Evolutionary conservation across 192 early-diverging fungal genomes (phyloP).

Genomic region (Podila minutissima): DNA sequence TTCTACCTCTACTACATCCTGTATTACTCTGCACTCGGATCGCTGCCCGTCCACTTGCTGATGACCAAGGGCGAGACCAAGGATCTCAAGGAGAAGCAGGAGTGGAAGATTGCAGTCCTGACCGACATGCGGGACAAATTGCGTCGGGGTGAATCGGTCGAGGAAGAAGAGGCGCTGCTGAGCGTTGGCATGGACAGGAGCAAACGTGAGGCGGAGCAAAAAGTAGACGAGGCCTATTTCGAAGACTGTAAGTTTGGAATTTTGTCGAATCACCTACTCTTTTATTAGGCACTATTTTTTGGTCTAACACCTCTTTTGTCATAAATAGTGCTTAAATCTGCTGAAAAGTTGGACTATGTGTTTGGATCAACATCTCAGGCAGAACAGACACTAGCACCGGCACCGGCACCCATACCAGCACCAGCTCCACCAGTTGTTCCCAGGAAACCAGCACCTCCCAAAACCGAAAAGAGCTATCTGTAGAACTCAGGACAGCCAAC

Average conservation of each 20-base stretch:
- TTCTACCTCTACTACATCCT: conserved; percentile 28
- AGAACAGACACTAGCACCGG: neutral
- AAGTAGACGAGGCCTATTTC: conserved; percentile 44
- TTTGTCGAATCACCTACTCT: neutral
- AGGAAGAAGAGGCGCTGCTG: conserved; percentile 41
- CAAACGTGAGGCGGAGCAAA: conserved; percentile 26
- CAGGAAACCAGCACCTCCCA: conserved; percentile 45
- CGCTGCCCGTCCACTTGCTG: conserved; percentile 37
- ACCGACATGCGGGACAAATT: conserved; percentile 49
- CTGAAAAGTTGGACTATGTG: conserved; percentile 38
- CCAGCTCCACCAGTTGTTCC: conserved; percentile 18
- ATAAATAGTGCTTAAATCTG: conserved; percentile 21
- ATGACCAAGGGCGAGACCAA: conserved; percentile 35
- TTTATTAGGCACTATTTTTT: neutral
- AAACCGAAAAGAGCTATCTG: conserved; percentile 44
- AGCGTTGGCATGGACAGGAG: conserved; percentile 29
- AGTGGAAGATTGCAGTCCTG: conserved; percentile 46
- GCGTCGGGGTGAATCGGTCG: conserved; percentile 29
- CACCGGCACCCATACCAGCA: neutral
- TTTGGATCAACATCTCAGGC: conserved; percentile 7
- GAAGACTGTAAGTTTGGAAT: conserved; percentile 33
- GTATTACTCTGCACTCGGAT: conserved; percentile 30
- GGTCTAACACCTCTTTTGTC: no score
- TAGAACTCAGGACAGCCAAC: neutral
- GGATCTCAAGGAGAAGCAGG: conserved; percentile 28